phyloP scores from a whole-genome alignment of 495 filamentous ascomycete genomes.

The Entonaema liquescens region DNA sequence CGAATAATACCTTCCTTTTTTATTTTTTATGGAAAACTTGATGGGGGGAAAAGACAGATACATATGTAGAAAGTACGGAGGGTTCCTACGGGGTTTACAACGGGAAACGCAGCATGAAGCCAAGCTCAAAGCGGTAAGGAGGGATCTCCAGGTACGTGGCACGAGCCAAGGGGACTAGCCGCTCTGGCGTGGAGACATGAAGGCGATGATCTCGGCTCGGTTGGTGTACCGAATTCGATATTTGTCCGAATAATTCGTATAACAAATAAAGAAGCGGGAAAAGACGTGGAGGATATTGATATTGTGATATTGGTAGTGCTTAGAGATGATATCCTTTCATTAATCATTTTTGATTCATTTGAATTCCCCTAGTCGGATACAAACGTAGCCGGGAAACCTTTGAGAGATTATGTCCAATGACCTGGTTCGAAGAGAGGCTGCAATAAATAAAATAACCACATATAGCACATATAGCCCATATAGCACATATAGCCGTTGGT shows the following conservation, averaged over 20 bases:
- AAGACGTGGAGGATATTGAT: constrained; percentile 4
- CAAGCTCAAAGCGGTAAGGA: constrained; percentile 30
- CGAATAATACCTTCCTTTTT: constrained; percentile 6
- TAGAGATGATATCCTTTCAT: constrained; percentile 11
- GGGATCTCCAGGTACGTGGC: constrained; percentile 41
- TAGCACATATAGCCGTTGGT: constrained; percentile 36
- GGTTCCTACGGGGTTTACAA: not conserved
- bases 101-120: constrained; percentile 23
- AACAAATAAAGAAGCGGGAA: not conserved
- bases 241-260: not conserved
- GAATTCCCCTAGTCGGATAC: constrained; percentile 10
- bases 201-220: constrained; percentile 11
- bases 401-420: constrained; percentile 26
- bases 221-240: not conserved
- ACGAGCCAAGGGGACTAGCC: constrained; percentile 25
- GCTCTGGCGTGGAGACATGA: constrained; percentile 11
- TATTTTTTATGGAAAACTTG: not conserved
- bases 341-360: constrained; percentile 35
- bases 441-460: constrained; percentile 37
- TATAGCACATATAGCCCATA: too few species aligned
- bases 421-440: constrained; percentile 33
- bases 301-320: not conserved
- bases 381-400: constrained; percentile 16
- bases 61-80: not conserved
- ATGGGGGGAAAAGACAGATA: not conserved